Conservation (phyloP, 257 asterid genomes). For the Primulina eburnea region DNA sequence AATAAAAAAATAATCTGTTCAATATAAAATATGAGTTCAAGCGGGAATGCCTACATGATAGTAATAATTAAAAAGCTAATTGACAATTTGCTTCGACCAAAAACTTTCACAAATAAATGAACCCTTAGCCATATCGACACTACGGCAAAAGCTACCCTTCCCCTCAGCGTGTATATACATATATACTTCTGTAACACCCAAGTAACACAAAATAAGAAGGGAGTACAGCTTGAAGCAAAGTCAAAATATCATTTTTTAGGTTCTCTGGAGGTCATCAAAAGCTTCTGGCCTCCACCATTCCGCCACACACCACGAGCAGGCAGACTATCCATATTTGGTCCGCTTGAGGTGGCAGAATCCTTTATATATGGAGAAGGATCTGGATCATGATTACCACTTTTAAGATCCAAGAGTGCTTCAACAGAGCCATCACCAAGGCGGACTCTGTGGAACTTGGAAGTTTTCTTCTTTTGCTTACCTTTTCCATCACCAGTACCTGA, state of each 20-base stretch:
- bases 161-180: slow-evolving; percentile 18
- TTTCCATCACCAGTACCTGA: slow-evolving; percentile 46
- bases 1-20: too few relatives aligned
- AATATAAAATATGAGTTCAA: too few relatives aligned
- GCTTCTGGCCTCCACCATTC: slow-evolving; percentile 86
- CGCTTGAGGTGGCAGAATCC: slow-evolving; percentile 30
- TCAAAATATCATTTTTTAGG: slow-evolving; percentile 35
- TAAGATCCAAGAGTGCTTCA: slow-evolving; percentile 53
- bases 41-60: too few relatives aligned
- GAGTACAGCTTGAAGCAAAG: slow-evolving; percentile 17
- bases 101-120: not conserved
- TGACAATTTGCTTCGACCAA: slow-evolving; percentile 7
- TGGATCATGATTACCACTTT: slow-evolving; percentile 43
- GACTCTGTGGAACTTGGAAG: slow-evolving; percentile 71
- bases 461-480: slow-evolving; percentile 74
- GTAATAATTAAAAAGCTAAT: not conserved
- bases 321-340: slow-evolving; percentile 36
- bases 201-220: slow-evolving; percentile 15
- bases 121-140: not conserved
- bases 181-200: slow-evolving; percentile 17
- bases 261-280: slow-evolving; percentile 43
- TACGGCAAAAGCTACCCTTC: not conserved
- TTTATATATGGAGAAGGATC: slow-evolving; percentile 44
- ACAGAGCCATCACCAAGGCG: slow-evolving; percentile 82
- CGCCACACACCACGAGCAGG: slow-evolving; percentile 84